Percentiles rank a stretch among this genome's conserved stretches.
phyloP scores from a whole-genome alignment of 75 land plant genomes.

The Pseudotsuga menziesii region DNA sequence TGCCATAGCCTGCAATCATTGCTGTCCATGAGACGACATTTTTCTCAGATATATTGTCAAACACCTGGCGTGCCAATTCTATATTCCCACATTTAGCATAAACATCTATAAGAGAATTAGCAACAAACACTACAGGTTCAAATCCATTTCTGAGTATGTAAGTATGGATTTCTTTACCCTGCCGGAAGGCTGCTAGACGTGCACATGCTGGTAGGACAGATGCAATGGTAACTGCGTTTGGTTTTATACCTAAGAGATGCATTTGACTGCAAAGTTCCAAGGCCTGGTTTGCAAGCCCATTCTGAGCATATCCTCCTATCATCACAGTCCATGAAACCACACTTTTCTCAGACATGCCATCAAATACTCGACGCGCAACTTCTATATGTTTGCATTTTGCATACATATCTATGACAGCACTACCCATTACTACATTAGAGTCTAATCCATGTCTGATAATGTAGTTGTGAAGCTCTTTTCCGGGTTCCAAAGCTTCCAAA shows the following conservation, averaged over 20 bases:
- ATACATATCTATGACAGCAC: constrained; percentile 56
- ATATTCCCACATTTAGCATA: constrained; percentile 26
- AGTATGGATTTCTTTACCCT: constrained; percentile 22
- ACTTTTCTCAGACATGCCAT: constrained; percentile 11
- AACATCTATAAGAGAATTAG: constrained; percentile 28
- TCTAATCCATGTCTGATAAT: constrained; percentile 39
- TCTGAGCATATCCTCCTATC: constrained; percentile 9
- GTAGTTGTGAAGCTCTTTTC: constrained; percentile 39
- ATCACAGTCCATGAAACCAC: constrained; percentile 21
- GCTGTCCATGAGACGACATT: constrained; percentile 70
- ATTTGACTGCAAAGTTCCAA: constrained; percentile 37
- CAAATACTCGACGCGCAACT: constrained; percentile 27
- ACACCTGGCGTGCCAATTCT: constrained; percentile 22
- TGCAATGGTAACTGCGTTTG: constrained; percentile 7
- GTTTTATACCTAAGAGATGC: constrained; percentile 12
- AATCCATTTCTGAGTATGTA: constrained; percentile 9
- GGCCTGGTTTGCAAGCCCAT: constrained; percentile 16
- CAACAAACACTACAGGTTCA: constrained; percentile 6
- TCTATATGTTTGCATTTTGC: constrained; percentile 35
- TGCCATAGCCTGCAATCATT: constrained; percentile 57
- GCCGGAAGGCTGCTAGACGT: background rate
- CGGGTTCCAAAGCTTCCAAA: constrained; percentile 25
- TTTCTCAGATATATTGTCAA: constrained; percentile 20
- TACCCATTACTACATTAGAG: constrained; percentile 44
- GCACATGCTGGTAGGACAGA: constrained; percentile 23